Evolutionary conservation across 768 basidiomycete genomes (phyloP), one percentile per base, ranked within the genome.

Genomic region (Macrocybe gigantea): DNA sequence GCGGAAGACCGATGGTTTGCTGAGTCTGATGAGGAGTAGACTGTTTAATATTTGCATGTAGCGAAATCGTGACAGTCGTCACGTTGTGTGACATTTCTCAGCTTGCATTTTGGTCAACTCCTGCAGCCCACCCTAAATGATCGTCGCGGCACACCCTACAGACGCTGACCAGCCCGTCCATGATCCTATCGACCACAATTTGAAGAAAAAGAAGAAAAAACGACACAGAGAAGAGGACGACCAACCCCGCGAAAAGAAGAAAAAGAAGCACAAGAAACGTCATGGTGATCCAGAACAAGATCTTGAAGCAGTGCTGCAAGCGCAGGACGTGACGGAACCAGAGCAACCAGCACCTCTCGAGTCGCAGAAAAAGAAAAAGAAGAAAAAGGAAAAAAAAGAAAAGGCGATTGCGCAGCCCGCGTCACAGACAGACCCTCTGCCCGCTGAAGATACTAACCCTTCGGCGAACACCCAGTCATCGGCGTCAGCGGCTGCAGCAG

Each of bases 1-100:
- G 72, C 69, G 8, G 79, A 88, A 61, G 85, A 86, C 31, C 68
- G 72, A 14, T 89, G 88, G 82, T 89, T 89, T 63, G 80, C 86
- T 41, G 78, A 82, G 15, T 82, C 83, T 42, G 80, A 83, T 15
- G 71, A 72, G 13, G 43, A 33, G 46, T 38, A 37, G n/a, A n/a
- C n/a, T n/a, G n/a, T n/a, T n/a, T n/a, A n/a, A 14, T 41, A 32
- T 41, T 39, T 5, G 13, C 30, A 47, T 44, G n/a, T 33, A 34
- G 47, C 3, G 30, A 45, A 45, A 22, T 22, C 22, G 15, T n/a
- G 30, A 33, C 22, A 7, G 33, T 41, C 35, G 50, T 53, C 51
- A 55, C 51, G 12, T 40, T 41, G n/a, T 47, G 50, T 48, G 49
- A 45, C 30, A 9, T 44, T 30, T 11, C 34, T 30, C 31, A 39